Conservation (phyloP, 345 rosid species). For the Eucalyptus pauciflora region DNA sequence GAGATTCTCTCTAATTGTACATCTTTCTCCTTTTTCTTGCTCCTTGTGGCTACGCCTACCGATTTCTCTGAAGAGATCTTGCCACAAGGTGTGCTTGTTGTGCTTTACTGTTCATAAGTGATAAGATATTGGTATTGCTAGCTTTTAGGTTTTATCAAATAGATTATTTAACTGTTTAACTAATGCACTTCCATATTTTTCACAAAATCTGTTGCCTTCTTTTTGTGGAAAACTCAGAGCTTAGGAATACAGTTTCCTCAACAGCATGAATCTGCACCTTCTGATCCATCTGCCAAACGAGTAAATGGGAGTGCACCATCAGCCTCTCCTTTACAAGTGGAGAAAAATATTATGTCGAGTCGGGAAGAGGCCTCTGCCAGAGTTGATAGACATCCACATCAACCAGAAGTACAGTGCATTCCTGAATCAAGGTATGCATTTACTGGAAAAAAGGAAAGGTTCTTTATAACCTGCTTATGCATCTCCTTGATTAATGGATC, state of each 20-base stretch:
- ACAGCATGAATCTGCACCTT: conserved; percentile 16
- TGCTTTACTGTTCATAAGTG: neutral
- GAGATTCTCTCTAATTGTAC: neutral
- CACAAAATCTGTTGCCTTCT: neutral
- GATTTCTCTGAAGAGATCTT: neutral
- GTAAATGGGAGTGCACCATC: neutral
- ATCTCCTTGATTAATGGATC: neutral
- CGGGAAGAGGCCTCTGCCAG: conserved; percentile 49
- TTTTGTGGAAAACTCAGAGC: conserved; percentile 22
- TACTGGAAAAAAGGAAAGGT: neutral
- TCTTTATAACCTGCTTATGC: neutral
- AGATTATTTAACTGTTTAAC: neutral
- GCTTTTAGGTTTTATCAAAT: neutral
- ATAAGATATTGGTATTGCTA: neutral
- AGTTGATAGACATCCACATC: conserved; percentile 26
- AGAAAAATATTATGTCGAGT: conserved; percentile 32
- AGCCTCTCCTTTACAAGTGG: conserved; percentile 21
- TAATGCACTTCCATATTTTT: neutral
- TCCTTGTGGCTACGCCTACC: neutral
- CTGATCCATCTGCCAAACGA: conserved; percentile 17
- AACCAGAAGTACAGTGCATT: conserved; percentile 29
- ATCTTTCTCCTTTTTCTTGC: neutral
- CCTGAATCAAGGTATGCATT: conserved; percentile 67
- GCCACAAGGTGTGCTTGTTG: neutral
- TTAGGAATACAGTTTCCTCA: conserved; percentile 86